Conservation (phyloP, 768 basidiomycete species). For the Podaxis sp. region DNA sequence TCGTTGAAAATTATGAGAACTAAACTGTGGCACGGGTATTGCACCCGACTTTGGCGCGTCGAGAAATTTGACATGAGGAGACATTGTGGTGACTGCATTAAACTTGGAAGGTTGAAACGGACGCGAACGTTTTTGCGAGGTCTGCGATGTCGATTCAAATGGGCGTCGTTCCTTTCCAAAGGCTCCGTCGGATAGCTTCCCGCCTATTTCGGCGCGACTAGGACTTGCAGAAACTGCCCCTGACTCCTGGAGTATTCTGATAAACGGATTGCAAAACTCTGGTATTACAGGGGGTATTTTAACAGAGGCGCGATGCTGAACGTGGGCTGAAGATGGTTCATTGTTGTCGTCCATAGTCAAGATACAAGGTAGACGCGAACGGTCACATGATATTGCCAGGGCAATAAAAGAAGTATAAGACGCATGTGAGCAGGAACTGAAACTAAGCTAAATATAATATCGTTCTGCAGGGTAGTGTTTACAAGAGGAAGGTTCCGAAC, state of each 20-base stretch:
- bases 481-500: no score
- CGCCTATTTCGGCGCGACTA: background rate
- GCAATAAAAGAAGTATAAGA: no score
- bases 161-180: background rate
- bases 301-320: background rate
- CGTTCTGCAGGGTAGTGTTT: no score
- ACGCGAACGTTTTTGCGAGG: background rate
- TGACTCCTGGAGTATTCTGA: conserved; percentile 1
- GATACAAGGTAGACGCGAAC: background rate
- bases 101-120: background rate
- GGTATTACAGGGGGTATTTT: background rate
- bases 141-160: background rate
- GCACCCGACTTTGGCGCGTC: background rate
- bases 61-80: conserved; percentile 7
- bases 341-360: conserved; percentile 9
- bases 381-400: background rate
- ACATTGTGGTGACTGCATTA: background rate
- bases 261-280: conserved; percentile 2
- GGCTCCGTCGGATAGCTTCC: background rate
- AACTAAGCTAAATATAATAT: no score
- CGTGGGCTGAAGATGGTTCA: background rate
- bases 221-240: background rate
- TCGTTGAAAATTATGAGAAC: background rate
- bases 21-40: background rate
- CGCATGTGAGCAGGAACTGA: no score